Evolutionary conservation across 495 filamentous ascomycete genomes (phyloP).

Genomic region (Rostrohypoxylon terebratum): DNA sequence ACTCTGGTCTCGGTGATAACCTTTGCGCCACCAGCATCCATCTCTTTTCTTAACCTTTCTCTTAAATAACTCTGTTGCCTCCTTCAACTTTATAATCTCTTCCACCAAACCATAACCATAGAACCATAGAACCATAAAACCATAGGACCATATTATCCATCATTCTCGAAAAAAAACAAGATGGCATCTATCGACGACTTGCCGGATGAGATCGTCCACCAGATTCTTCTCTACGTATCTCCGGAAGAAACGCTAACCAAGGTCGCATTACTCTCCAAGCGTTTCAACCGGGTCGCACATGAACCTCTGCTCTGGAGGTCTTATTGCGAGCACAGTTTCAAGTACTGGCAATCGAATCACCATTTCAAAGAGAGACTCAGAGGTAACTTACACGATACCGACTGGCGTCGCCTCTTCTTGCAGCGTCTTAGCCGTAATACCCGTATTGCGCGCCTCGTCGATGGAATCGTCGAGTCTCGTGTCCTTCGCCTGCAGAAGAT

Average conservation of each 20-base stretch:
- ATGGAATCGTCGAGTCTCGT: slow-evolving; percentile 77
- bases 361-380: slow-evolving; percentile 67
- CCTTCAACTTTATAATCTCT: not conserved
- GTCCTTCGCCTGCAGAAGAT: slow-evolving; percentile 75
- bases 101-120: too few relatives aligned
- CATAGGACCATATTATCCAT: not conserved
- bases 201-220: slow-evolving; percentile 80
- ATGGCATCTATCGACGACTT: slow-evolving; percentile 58
- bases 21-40: not conserved
- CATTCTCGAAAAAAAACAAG: not conserved
- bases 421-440: slow-evolving; percentile 66
- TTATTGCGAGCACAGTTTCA: slow-evolving; percentile 75
- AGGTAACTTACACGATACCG: slow-evolving; percentile 62
- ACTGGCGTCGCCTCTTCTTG: slow-evolving; percentile 83
- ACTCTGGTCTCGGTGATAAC: slow-evolving; percentile 32
- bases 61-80: not conserved
- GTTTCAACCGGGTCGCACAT: slow-evolving; percentile 71
- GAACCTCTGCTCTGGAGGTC: slow-evolving; percentile 82
- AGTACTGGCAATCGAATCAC: slow-evolving; percentile 79
- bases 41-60: not conserved
- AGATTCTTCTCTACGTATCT: slow-evolving; percentile 71
- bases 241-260: slow-evolving; percentile 62
- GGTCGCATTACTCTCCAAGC: slow-evolving; percentile 71
- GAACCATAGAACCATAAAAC: too few relatives aligned
- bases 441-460: slow-evolving; percentile 67